Percentiles rank a stretch among this genome's conserved stretches.
phyloP scores from a whole-genome alignment of 257 asterid genomes.

The Eustoma russellianum region DNA sequence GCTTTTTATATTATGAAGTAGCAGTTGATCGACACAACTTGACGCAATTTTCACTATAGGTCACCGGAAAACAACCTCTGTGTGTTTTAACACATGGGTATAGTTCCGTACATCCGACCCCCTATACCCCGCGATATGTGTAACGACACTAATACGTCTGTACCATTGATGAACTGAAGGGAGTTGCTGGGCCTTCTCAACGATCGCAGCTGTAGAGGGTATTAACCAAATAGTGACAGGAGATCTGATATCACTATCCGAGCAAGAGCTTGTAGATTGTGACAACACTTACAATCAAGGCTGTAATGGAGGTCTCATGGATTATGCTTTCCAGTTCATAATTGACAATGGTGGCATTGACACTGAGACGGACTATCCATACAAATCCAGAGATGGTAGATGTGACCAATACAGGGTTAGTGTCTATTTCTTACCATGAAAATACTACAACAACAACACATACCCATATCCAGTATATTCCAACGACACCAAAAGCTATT shows the following conservation, averaged over 20 bases:
- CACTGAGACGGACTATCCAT: slow-evolving; percentile 35
- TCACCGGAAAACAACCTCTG: too few relatives aligned
- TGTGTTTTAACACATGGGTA: too few relatives aligned
- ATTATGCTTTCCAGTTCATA: slow-evolving; percentile 30
- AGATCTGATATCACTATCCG: slow-evolving; percentile 24
- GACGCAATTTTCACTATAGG: too few relatives aligned
- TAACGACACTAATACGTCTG: too few relatives aligned
- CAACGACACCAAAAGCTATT: too few relatives aligned
- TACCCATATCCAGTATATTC: too few relatives aligned
- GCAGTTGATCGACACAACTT: too few relatives aligned
- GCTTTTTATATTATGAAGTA: too few relatives aligned
- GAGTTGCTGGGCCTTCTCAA: slow-evolving; percentile 49
- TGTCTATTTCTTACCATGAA: not conserved
- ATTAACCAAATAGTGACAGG: slow-evolving; percentile 25
- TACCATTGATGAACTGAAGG: slow-evolving; percentile 15
- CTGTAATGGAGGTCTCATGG: slow-evolving; percentile 42
- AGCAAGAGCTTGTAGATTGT: slow-evolving; percentile 43
- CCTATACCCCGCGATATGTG: too few relatives aligned
- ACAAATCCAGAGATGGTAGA: slow-evolving; percentile 21
- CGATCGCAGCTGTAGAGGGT: slow-evolving; percentile 32
- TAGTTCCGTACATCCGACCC: too few relatives aligned
- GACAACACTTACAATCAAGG: slow-evolving; percentile 23
- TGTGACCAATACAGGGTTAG: slow-evolving; percentile 33
- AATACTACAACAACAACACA: too few relatives aligned
- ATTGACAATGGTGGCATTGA: slow-evolving; percentile 36